Evolutionary conservation across 176 grass and related monocot species (phyloP), one percentile per base, ranked within the genome.

Genomic region (Tuctoria greenei): DNA sequence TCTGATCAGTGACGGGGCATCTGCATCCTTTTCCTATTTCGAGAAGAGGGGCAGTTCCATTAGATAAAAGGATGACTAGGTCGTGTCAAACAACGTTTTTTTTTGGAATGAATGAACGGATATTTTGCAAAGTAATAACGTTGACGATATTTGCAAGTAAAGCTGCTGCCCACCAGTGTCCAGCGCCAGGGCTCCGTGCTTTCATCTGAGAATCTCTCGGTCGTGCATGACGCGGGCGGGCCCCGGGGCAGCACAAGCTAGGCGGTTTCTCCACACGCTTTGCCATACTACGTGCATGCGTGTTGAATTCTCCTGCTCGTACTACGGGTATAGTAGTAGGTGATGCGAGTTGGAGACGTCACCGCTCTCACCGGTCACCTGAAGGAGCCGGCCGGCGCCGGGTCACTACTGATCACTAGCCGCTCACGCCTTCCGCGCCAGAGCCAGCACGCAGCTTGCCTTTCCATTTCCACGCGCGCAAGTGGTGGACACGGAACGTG

Each of bases 41-140:
- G 42, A 44, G 42, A 44, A 44, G 10, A 10, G 42, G 10, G 42
- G 42, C 42, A 12, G 10, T 12, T 12, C 6, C 42, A 44, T 44
- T 7, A 2, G 42, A 44, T 44, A 44, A 10, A 44, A 10, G 1
- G 8, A 64, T 84, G 87, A 50, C 90, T 93, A 46, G 67, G 91
- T 51, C 17, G 17, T 18, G 47, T 51, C 47, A 51, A 51, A 7
- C 4, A 51, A 7, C 42, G 31, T 2, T 31, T 31, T 3, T 31
- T 31, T 31, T 40, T 0, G 38, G 38, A 40, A 40, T 4, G 38
- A 40, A 40, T 40, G 8, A 6, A 8, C 47, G 1, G 17, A 7
- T 51, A 17, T 20, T 51, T 20, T 51, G 15, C 47, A 20, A 6
- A 17, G 47, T n/a, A n/a, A n/a, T n/a, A n/a, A n/a, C n/a, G n/a